Percentiles rank a stretch among this genome's conserved stretches.
Evolutionary conservation across 306 rosid genomes (phyloP).

Genomic region (Cicer pinnatifidum): DNA sequence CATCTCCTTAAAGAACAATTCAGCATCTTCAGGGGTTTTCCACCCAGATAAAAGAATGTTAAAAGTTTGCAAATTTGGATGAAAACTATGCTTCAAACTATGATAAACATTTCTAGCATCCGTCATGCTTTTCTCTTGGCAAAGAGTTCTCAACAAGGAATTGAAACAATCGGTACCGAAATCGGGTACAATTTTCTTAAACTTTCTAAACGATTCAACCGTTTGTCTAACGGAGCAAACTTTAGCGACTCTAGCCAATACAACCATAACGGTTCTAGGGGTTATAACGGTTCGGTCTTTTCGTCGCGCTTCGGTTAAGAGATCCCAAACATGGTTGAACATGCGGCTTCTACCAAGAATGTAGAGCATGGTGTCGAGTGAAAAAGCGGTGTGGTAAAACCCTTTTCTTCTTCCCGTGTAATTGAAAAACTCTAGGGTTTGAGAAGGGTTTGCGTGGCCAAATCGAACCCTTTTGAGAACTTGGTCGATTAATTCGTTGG

Average conservation of each 20-base stretch:
- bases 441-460: slow-evolving; percentile 79
- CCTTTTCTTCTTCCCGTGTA: slow-evolving; percentile 70
- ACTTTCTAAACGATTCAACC: slow-evolving; percentile 75
- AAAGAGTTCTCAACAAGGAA: slow-evolving; percentile 77
- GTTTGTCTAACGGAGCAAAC: slow-evolving; percentile 82
- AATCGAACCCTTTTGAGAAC: slow-evolving; percentile 82
- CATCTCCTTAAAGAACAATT: slow-evolving; percentile 83
- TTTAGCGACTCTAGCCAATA: slow-evolving; percentile 74
- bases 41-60: slow-evolving; percentile 85
- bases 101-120: slow-evolving; percentile 95
- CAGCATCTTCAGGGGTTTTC: slow-evolving; percentile 85
- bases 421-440: slow-evolving; percentile 72
- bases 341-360: slow-evolving; percentile 74
- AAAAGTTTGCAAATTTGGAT: slow-evolving; percentile 76
- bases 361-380: slow-evolving; percentile 84
- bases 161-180: slow-evolving; percentile 68
- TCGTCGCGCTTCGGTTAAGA: slow-evolving; percentile 52
- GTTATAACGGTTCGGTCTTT: slow-evolving; percentile 63
- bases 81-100: slow-evolving; percentile 67
- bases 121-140: slow-evolving; percentile 92
- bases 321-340: slow-evolving; percentile 65
- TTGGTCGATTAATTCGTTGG: slow-evolving; percentile 71
- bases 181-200: slow-evolving; percentile 69
- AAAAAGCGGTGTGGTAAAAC: slow-evolving; percentile 69
- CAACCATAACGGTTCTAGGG: slow-evolving; percentile 73